Base-by-base conservation (phyloP, 176 grass and related monocot species). In the Poa annua region DNA sequence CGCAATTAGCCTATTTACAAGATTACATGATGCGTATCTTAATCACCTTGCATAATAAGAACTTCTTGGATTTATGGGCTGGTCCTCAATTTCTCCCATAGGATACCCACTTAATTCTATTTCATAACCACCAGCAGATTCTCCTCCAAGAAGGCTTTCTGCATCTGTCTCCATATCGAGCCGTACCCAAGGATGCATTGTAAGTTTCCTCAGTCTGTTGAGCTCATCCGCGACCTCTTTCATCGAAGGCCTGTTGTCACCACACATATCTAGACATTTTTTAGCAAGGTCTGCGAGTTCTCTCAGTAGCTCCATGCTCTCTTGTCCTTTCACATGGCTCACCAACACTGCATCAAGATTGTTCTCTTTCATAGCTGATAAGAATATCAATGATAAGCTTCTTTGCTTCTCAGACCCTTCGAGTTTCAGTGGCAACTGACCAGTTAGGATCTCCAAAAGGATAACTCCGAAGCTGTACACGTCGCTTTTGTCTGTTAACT, bases 251-350 rank as follows among this genome's bases (percentile, higher is more conserved):
- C 80, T 78, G 0, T 88, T 83, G 21, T 2, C 10, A 14, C 86
- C 86, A n/a, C 74, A 83, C 80, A 88, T 88, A 20, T 83, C 80
- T 5, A 88, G 32, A 33, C 86, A 88, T 22, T 34, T 75, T 45
- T 64, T 83, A 45, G 80, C 80, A 11, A 88, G 74, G 41, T 78
- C 80, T 3, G 80, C 80, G 29, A 88, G 53, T 3, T 80, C 86
- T 1, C 5, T 53, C 0, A 88, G 0, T 5, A 88, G 3, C 15
- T 88, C 80, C 20, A 0, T 54, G 8, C 80, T 88, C 74, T 77
- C 80, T 71, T 88, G 86, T 3, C 65, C 80, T 33, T 78, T 88
- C 25, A 88, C 3, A 0, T 83, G 42, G 16, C 32, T 83, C 4
- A 20, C 0, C 33, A 88, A 44, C 12, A 88, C 3, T 0, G 44